Percentiles rank a stretch among this genome's conserved stretches.
These are phyloP conservation scores for Dactylellina sp. DNA, from an alignment of 2,329 filamentous ascomycete genomes.

Conservation along the genomic window DNA sequence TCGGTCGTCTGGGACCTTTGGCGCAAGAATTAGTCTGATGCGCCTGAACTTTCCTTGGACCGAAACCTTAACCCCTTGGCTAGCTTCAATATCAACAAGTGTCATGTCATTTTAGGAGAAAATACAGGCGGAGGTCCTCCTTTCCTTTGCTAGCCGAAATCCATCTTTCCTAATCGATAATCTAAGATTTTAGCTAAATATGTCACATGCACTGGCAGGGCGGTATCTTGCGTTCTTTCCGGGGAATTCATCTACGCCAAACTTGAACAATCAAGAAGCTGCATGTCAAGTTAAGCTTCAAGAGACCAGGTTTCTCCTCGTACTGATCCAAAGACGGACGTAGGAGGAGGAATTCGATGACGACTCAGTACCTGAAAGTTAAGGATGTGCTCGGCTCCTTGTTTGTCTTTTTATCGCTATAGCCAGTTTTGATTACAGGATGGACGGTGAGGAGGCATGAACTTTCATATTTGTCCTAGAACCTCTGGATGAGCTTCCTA, in stretches of 20 bases:
- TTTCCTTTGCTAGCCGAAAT: conserved; percentile 40
- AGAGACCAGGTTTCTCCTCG: conserved; percentile 17
- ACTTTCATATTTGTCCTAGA: background rate
- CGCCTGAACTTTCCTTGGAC: conserved; percentile 6
- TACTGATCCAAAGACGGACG: conserved; percentile 13
- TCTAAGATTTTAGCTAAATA: background rate
- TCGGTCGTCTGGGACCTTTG: background rate
- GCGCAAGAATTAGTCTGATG: background rate
- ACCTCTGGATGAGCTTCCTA: background rate
- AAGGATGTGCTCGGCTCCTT: conserved; percentile 5
- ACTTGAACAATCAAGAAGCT: conserved; percentile 1
- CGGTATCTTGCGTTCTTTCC: background rate
- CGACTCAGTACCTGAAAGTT: background rate
- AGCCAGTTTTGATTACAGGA: background rate
- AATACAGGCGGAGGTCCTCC: background rate
- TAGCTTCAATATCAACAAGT: background rate
- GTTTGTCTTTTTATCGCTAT: background rate
- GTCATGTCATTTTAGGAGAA: background rate
- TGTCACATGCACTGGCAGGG: background rate
- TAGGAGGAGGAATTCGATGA: background rate
- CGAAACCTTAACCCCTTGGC: background rate
- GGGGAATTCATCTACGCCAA: conserved; percentile 29
- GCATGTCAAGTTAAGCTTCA: conserved; percentile 38
- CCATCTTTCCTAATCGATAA: conserved; percentile 29
- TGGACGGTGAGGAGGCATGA: background rate